Conservation (phyloP, 306 rosid genomes). For the Erythrophleum fordii region DNA sequence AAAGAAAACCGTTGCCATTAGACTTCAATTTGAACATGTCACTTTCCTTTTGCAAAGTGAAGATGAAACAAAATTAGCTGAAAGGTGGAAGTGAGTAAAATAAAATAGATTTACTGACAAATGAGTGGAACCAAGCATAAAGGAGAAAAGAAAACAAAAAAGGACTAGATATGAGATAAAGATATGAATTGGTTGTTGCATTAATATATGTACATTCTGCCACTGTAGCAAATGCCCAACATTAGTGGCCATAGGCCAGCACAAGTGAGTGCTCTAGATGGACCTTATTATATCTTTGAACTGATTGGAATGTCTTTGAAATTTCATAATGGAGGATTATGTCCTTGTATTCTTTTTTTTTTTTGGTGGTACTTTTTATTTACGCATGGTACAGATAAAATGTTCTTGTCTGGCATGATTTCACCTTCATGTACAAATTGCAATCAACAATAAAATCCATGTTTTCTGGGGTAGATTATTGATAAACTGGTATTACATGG, state of each 20-base stretch:
- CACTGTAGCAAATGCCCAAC: constrained; percentile 24
- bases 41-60: constrained; percentile 12
- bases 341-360: not conserved
- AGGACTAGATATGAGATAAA: not conserved
- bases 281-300: constrained; percentile 18
- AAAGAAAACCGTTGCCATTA: not conserved
- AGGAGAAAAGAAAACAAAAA: not conserved
- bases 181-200: constrained; percentile 15
- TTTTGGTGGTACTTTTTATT: no score
- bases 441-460: not conserved
- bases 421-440: not conserved
- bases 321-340: not conserved
- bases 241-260: constrained; percentile 23
- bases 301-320: not conserved
- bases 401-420: not conserved
- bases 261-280: not conserved
- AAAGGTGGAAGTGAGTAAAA: not conserved
- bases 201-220: constrained; percentile 2
- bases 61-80: not conserved
- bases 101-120: not conserved
- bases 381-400: not conserved
- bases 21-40: not conserved
- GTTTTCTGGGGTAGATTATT: not conserved
- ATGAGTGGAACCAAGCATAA: constrained; percentile 22
- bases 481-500: not conserved